These are phyloP conservation scores for Zoysia pacifica DNA, from an alignment of 176 grass and related monocot species.

Conservation along the genomic window DNA sequence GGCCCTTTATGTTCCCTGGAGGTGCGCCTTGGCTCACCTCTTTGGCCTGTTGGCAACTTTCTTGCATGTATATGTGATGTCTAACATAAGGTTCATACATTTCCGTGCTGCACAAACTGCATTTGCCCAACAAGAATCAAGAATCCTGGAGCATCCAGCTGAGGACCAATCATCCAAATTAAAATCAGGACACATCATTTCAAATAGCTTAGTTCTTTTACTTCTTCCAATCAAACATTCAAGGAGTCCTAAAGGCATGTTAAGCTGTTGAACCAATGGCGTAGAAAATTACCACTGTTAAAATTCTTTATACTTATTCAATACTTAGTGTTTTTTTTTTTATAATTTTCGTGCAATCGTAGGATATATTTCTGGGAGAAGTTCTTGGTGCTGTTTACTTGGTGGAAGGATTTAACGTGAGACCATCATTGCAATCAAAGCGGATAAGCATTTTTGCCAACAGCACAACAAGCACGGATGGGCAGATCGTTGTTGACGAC, in stretches of 20 bases:
- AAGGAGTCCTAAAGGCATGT: neutral
- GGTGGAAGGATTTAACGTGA: conserved; percentile 53
- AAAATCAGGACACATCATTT: neutral
- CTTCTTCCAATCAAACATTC: neutral
- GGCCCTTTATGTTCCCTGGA: no score
- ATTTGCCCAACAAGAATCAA: neutral
- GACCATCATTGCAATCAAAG: conserved; percentile 39
- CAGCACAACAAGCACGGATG: conserved; percentile 38
- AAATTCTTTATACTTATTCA: neutral
- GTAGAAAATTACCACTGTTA: conserved; percentile 10
- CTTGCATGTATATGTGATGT: no score
- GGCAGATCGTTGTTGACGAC: conserved; percentile 45
- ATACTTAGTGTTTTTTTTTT: neutral
- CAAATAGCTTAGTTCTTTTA: neutral
- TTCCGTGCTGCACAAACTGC: neutral
- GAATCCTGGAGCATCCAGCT: neutral
- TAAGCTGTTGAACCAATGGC: neutral
- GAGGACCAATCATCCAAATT: neutral
- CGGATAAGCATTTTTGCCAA: conserved; percentile 47
- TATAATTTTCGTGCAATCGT: neutral
- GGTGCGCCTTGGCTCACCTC: no score
- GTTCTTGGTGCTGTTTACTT: conserved; percentile 75
- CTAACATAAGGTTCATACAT: neutral
- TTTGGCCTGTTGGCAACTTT: no score
- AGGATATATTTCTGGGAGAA: conserved; percentile 84